phyloP scores from a whole-genome alignment of 257 asterid genomes.

The Rehmannia glutinosa region DNA sequence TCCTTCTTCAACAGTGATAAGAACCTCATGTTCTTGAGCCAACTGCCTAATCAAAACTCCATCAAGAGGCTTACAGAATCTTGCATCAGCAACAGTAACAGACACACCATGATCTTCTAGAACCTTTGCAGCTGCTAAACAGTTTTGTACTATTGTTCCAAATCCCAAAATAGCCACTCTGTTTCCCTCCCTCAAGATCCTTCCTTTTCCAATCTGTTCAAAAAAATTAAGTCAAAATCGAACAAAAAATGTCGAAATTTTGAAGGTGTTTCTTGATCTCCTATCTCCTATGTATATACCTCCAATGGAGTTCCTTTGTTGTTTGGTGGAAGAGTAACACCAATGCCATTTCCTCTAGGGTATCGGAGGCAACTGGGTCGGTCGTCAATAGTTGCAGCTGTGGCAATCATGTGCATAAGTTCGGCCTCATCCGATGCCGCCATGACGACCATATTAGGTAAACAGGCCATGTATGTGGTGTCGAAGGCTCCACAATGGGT shows the following conservation, averaged over 20 bases:
- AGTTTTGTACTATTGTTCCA: no score
- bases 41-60: constrained; percentile 24
- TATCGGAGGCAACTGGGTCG: no score
- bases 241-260: not conserved
- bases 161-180: constrained; percentile 28
- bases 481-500: no score
- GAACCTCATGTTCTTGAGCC: no score
- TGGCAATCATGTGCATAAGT: no score
- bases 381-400: no score
- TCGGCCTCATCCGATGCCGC: no score
- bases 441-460: no score
- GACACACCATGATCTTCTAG: constrained; percentile 15
- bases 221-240: not conserved
- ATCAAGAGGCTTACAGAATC: constrained; percentile 35
- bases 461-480: no score
- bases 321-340: constrained; percentile 37
- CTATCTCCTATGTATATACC: no score
- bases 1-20: no score
- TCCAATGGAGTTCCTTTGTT: constrained; percentile 50
- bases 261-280: not conserved
- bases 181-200: constrained; percentile 19
- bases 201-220: constrained; percentile 29
- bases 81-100: constrained; percentile 29
- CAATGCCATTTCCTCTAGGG: no score
- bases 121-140: constrained; percentile 22